Evolutionary conservation across 345 rosid genomes (phyloP).

Genomic region (Lagerstroemia speciosa): DNA sequence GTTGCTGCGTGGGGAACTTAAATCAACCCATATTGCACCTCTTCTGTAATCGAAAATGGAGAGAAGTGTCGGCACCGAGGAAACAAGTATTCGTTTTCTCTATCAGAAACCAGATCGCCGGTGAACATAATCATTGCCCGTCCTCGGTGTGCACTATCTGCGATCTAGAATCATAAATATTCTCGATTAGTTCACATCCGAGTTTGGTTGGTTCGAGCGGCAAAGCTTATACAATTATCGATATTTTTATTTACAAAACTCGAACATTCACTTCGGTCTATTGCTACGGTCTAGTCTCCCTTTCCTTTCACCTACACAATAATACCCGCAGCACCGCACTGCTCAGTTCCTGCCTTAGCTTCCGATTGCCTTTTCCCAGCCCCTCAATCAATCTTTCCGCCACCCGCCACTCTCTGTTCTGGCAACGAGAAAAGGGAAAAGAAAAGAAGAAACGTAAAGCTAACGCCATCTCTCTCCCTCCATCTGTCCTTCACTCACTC

Average conservation of each 20-base stretch:
- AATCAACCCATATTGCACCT: background rate
- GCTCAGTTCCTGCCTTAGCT: background rate
- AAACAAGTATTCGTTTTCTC: too few species aligned
- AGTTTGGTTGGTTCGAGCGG: too few species aligned
- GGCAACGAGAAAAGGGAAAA: background rate
- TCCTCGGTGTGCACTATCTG: too few species aligned
- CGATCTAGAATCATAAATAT: too few species aligned
- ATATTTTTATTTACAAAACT: too few species aligned
- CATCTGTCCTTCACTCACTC: constrained; percentile 18
- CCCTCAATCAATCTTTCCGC: background rate
- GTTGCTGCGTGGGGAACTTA: too few species aligned
- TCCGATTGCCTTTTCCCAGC: background rate
- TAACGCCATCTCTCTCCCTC: constrained; percentile 42
- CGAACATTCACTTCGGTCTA: background rate
- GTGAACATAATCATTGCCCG: too few species aligned
- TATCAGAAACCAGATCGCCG: too few species aligned
- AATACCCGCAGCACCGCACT: constrained; percentile 2
- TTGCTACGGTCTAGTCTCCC: background rate
- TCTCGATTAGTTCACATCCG: too few species aligned
- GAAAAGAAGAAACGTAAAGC: constrained; percentile 56
- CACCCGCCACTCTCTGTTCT: background rate
- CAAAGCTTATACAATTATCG: too few species aligned
- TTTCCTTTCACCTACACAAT: constrained; percentile 1
- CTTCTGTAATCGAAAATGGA: too few species aligned
- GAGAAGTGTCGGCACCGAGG: too few species aligned